These are phyloP conservation scores for Xylariaceae sp. DNA, from an alignment of 2,329 filamentous ascomycete species.

Conservation along the genomic window DNA sequence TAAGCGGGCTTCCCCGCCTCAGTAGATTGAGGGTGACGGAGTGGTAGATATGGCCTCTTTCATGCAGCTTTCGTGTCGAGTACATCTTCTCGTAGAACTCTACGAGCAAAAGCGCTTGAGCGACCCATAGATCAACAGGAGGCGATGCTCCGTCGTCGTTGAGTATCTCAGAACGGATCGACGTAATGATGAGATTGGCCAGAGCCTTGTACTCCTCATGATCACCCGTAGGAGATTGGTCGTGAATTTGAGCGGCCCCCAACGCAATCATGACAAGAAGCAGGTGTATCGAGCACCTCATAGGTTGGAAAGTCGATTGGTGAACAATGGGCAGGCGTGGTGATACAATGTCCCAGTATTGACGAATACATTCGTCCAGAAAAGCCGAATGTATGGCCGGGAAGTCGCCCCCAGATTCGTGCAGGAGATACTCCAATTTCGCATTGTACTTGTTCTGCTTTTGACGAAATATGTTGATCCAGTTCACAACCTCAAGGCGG, in stretches of 20 bases:
- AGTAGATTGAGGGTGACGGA: constrained; percentile 85
- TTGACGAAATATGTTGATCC: constrained; percentile 52
- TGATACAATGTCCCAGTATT: constrained; percentile 87
- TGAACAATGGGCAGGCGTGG: constrained; percentile 88
- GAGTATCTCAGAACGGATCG: constrained; percentile 83
- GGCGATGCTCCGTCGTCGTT: constrained; percentile 82
- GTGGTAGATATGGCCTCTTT: constrained; percentile 89
- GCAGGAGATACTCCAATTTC: constrained; percentile 42
- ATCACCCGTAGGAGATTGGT: constrained; percentile 62
- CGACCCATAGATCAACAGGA: constrained; percentile 86
- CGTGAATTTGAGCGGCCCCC: constrained; percentile 80
- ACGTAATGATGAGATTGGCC: constrained; percentile 68
- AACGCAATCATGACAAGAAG: constrained; percentile 84
- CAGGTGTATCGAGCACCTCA: constrained; percentile 78
- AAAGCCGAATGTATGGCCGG: constrained; percentile 73
- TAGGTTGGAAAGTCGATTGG: constrained; percentile 82
- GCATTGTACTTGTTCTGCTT: constrained; percentile 52
- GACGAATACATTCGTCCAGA: constrained; percentile 84
- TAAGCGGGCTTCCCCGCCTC: constrained; percentile 83
- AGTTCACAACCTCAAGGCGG: constrained; percentile 53
- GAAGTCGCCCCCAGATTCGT: constrained; percentile 51
- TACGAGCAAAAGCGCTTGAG: constrained; percentile 81
- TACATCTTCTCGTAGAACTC: constrained; percentile 95
- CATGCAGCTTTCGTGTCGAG: constrained; percentile 80
- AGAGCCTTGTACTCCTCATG: constrained; percentile 54